Evolutionary conservation across 352 stramenopile genomes (phyloP), one percentile per base, ranked within the genome.

Genomic region (Pythium chondricola): DNA sequence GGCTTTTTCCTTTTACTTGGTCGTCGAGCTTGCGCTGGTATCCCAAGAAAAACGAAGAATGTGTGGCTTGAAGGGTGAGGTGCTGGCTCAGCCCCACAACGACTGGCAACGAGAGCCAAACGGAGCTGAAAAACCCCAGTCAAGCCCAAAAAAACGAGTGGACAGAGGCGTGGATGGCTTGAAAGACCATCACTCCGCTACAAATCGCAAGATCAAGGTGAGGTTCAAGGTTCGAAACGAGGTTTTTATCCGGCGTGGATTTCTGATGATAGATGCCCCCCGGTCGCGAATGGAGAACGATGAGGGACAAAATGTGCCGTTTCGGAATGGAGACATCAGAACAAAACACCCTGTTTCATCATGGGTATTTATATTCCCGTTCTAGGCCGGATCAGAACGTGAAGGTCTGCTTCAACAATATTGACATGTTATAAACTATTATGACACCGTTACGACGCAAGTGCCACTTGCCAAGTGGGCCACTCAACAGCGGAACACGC

Each of bases 31-130:
- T 50, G 42, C 41, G 43, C 46, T 53, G 48, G 54, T 52, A 56
- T 56, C 43, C 48, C 49, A 64, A 64, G 50, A 64, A 64, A 64
- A 57, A 64, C 27, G 56, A 60, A 64, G 50, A 64, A 60, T 58
- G 50, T 51, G 48, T 44, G 26, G 50, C 50, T 56, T 59, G 52
- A 53, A 48, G 40, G 42, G 47, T 41, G 21, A 16, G 26, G 29
- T 38, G 20, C 30, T 16, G 32, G n/a, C 21, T 8, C 6, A 27
- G 7, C 37, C 21, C 6, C 6, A 17, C 25, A 53, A 52, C 54
- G 45, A 35, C 41, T 56, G 54, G 47, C 38, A 41, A 42, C 36
- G 25, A 40, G 42, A 52, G 51, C 42, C 41, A 42, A 26, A 39
- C 7, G 39, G 40, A 42, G 41, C 40, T 13, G 44, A 62, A 63